Percentiles rank a stretch among this genome's conserved stretches.
Conservation (phyloP, 768 basidiomycete genomes). For the Sistotremastrum suecicum region DNA sequence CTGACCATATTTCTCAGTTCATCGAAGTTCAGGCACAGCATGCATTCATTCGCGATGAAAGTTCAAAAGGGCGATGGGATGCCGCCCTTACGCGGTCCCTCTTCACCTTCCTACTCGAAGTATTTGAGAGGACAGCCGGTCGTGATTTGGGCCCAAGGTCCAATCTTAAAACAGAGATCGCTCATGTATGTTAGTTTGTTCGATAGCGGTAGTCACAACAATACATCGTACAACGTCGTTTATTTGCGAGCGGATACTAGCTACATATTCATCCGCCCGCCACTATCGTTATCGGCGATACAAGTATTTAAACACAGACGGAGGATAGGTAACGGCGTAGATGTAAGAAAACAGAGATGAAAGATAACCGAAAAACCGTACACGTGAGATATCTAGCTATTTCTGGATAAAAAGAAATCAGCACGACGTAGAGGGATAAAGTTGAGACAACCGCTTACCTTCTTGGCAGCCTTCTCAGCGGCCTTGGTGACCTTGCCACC, state of each 20-base stretch:
- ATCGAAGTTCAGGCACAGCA: conserved; percentile 96
- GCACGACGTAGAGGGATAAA: too few species aligned
- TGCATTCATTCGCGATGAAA: conserved; percentile 88
- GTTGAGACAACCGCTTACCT: conserved; percentile 25
- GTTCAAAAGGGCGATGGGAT: conserved; percentile 91
- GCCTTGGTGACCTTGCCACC: conserved; percentile 91
- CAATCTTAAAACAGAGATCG: conserved; percentile 30
- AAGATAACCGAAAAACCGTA: neutral
- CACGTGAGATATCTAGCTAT: too few species aligned
- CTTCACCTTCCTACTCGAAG: conserved; percentile 82
- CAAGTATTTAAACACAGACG: conserved; percentile 2
- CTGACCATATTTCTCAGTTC: conserved; percentile 36
- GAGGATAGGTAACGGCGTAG: conserved; percentile 2
- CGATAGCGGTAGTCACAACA: too few species aligned
- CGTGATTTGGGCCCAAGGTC: conserved; percentile 68
- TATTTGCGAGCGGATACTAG: too few species aligned
- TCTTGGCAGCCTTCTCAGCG: conserved; percentile 92
- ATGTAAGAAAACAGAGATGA: conserved; percentile 1
- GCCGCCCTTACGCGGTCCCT: conserved; percentile 73
- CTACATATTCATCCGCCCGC: conserved; percentile 1
- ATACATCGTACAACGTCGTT: too few species aligned
- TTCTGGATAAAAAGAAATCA: too few species aligned
- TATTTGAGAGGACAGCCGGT: conserved; percentile 79
- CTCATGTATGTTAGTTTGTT: conserved; percentile 59
- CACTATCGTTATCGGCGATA: conserved; percentile 4